Conservation (phyloP, 2,329 filamentous ascomycete genomes). For the Mollisiaceae sp. region DNA sequence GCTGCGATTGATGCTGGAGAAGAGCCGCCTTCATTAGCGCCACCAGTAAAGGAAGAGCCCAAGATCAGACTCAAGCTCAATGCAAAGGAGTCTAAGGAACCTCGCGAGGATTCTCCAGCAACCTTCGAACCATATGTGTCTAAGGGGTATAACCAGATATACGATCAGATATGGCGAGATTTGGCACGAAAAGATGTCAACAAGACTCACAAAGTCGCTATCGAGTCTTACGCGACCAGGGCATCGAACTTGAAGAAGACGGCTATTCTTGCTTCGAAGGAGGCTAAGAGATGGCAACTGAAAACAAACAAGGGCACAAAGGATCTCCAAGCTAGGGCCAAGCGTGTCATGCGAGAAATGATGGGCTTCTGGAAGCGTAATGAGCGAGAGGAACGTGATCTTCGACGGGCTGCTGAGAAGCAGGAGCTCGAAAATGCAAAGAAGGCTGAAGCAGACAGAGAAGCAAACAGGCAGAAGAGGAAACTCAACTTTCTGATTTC, state of each 20-base stretch:
- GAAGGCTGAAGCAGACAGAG: slow-evolving; percentile 95
- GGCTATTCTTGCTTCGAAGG: slow-evolving; percentile 93
- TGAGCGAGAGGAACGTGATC: slow-evolving; percentile 93
- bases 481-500: slow-evolving; percentile 99
- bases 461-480: slow-evolving; percentile 95
- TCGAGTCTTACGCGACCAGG: slow-evolving; percentile 83
- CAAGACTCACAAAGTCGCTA: slow-evolving; percentile 88
- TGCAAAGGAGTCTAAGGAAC: slow-evolving; percentile 49
- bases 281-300: slow-evolving; percentile 95
- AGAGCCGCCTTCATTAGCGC: slow-evolving; percentile 65
- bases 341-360: slow-evolving; percentile 99
- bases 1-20: slow-evolving; percentile 81
- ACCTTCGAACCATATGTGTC: slow-evolving; percentile 66
- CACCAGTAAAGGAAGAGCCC: slow-evolving; percentile 43
- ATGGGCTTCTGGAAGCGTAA: slow-evolving; percentile 99
- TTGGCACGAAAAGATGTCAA: slow-evolving; percentile 91
- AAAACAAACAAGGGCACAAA: slow-evolving; percentile 99
- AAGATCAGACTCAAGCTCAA: slow-evolving; percentile 68
- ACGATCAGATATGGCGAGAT: slow-evolving; percentile 96
- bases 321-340: slow-evolving; percentile 93
- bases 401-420: slow-evolving; percentile 91
- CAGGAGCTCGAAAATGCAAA: slow-evolving; percentile 96
- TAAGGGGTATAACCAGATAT: slow-evolving; percentile 95
- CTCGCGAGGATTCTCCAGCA: slow-evolving; percentile 50
- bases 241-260: slow-evolving; percentile 98